Base-by-base conservation (phyloP, 257 asterid genomes). In the Hygrophila difformis region DNA sequence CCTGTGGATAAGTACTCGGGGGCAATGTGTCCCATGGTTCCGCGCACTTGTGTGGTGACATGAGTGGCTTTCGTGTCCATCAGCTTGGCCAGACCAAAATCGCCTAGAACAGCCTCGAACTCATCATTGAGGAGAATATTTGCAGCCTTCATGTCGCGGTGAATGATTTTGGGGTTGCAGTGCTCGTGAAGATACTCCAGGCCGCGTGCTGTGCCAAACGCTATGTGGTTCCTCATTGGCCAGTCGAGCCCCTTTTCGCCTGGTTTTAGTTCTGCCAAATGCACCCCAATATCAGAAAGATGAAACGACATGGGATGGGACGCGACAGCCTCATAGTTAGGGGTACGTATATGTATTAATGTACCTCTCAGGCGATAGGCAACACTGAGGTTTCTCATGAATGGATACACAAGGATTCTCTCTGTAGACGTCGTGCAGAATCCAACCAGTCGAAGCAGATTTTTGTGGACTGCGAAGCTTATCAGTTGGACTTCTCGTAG, bases 11-110 rank as follows among this genome's bases (percentile, higher is more conserved):
- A 57, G 54, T 87, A 87, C 64, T 84, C 97, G 0, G 95, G 97
- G 19, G 97, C 97, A 26, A 87, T 87, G 48, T 87, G 97, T 23
- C 97, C 97, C 97, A 87, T 87, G 1, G 97, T 87, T 41, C 97
- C 97, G 2, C 97, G 95, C 44, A 87, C 76, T 65, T 76, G 94
- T 43, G 97, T 87, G 2, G 97, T 87, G 11, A 87, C 66, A 16
- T 87, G 95, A 1, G 97, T 87, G 2, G 60, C 71, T 28, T 80
- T 70, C 0, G 88, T 42, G 56, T 87, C 97, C 35, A 87, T 85
- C 13, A 70, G 55, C 45, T 87, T 84, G 43, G 97, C 95, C 42
- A 87, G 47, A 22, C 97, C 97, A 12, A 87, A 87, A 60, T 87
- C 97, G 53, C 97, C 97, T 12, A 84, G 94, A 21, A 87, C 88